Evolutionary conservation across 148 eudicot species (phyloP).

Genomic region (Rhododendron ferrugineum): DNA sequence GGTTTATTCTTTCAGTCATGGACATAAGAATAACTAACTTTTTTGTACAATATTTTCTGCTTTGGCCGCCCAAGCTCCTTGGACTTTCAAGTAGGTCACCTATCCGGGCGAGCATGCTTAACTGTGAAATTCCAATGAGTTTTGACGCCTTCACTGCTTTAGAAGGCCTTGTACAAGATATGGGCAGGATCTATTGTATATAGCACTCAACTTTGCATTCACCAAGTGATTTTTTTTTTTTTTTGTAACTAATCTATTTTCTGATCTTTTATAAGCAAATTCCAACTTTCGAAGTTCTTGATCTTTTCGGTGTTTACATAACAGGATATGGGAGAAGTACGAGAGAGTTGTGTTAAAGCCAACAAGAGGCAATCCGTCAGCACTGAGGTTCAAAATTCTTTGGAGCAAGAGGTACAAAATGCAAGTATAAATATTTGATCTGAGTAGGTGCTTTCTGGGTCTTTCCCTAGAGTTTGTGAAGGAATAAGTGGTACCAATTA

Average conservation of each 20-base stretch:
- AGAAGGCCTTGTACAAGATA: too few relatives aligned
- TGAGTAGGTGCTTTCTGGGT: neutral
- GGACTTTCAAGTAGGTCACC: too few relatives aligned
- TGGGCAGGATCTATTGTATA: too few relatives aligned
- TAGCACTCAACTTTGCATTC: too few relatives aligned
- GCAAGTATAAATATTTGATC: neutral
- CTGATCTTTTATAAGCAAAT: too few relatives aligned
- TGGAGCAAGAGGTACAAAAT: slow-evolving; percentile 39
- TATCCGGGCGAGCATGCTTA: too few relatives aligned
- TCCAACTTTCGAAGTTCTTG: neutral
- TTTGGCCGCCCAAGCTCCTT: too few relatives aligned
- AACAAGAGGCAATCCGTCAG: slow-evolving; percentile 20
- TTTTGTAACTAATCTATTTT: neutral
- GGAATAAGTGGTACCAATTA: neutral
- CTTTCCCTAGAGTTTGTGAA: neutral
- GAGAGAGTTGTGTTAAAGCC: slow-evolving; percentile 15
- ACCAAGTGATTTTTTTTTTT: neutral
- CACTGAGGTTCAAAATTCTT: slow-evolving; percentile 24
- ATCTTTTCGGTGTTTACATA: neutral
- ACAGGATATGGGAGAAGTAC: slow-evolving; percentile 22
- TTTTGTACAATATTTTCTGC: neutral
- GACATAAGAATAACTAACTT: neutral
- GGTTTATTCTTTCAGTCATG: neutral
- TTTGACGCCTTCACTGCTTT: too few relatives aligned
- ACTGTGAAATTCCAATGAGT: too few relatives aligned